Base-by-base conservation (phyloP, 106 monocot species). In the Allium cepa region DNA sequence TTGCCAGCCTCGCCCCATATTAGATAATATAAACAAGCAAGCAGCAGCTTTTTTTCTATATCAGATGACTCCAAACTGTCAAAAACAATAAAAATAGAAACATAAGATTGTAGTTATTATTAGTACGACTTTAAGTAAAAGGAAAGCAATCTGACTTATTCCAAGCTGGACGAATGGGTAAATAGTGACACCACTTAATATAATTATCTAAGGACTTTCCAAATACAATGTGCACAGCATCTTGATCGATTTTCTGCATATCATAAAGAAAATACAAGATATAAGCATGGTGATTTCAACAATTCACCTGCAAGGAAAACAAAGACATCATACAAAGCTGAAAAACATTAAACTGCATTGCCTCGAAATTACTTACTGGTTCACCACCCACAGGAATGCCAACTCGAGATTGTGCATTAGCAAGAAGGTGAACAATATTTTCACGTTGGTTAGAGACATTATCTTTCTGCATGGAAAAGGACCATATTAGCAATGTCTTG, bases 1-100 rank as follows among this genome's bases (percentile, higher is more conserved):
- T 96, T 96, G 47, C 84, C 83, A 64, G 91, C 96, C 69, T 96
- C 96, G 49, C 91, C 96, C 96, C 96, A 96, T 12, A 92, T 88
- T 8, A 96, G 79, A 68, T 82, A 96, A 73, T 86, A 96, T 53
- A 96, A 71, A 67, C 86, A 88, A 47, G 91, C 46, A 73, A 77
- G 92, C 67, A 96, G 55, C 67, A 96, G 64, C 67, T 82, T 91
- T 79, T 84, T 92, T 74, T 96, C 96, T 69, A 72, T 88, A 53
- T 51, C 79, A 14, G 59, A 48, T 17, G 81, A 77, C 13, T 88
- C 81, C 67, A 78, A 66, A 64, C 95, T 95, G 78, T 57, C 66
- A n/a, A 57, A 22, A 22, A 22, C 22, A 22, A 0, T 22, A 22
- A 22, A 22, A 1, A 22, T 22, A 22, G 22, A 22, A 22, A 22